These are phyloP conservation scores for Volvox carteri DNA, from an alignment of 163 green algal genomes.

Conservation along the genomic window DNA sequence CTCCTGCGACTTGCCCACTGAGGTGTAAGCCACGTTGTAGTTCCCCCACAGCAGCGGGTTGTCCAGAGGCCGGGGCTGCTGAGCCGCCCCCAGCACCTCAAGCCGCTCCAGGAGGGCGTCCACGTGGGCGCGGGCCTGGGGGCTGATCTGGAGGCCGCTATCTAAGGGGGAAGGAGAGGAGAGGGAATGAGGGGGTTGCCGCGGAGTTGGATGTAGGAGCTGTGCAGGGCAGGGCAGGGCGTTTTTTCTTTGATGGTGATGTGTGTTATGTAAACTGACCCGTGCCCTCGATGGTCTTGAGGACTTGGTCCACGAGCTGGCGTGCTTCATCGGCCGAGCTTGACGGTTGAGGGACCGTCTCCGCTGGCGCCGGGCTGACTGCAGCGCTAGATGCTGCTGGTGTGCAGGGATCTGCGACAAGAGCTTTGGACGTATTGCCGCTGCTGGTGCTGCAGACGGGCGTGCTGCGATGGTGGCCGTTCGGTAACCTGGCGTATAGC, in stretches of 20 bases:
- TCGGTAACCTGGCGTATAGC: not conserved
- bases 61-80: slow-evolving; percentile 75
- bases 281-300: slow-evolving; percentile 15
- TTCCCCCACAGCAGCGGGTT: slow-evolving; percentile 86
- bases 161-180: no score
- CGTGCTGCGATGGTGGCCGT: not conserved
- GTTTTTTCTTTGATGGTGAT: no score
- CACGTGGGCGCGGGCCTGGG: slow-evolving; percentile 41
- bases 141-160: slow-evolving; percentile 57
- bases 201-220: no score
- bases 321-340: not conserved
- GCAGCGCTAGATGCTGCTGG: not conserved
- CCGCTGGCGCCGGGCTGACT: not conserved
- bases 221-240: no score
- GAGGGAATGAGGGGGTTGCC: no score
- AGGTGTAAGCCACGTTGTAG: slow-evolving; percentile 85
- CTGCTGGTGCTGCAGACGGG: slow-evolving; percentile 10
- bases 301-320: slow-evolving; percentile 26
- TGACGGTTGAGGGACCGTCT: not conserved
- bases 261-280: no score
- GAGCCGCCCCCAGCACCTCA: slow-evolving; percentile 60
- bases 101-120: slow-evolving; percentile 65
- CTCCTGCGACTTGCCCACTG: slow-evolving; percentile 42
- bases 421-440: not conserved
- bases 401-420: not conserved